These are phyloP conservation scores for Barnettozyma californica DNA, from an alignment of 805 yeast species.

Conservation along the genomic window DNA sequence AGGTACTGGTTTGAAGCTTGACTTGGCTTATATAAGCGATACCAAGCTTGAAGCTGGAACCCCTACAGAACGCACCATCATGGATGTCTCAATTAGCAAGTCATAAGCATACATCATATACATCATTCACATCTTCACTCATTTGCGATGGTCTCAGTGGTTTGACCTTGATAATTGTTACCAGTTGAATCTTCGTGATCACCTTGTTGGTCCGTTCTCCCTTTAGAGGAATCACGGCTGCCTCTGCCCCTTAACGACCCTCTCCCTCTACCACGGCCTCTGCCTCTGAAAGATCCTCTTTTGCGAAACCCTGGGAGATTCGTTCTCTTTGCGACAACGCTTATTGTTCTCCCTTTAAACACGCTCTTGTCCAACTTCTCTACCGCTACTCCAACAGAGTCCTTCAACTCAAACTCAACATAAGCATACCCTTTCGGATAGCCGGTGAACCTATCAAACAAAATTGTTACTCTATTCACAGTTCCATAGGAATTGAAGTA, in stretches of 20 bases:
- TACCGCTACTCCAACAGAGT: constrained; percentile 43
- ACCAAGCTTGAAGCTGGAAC: neutral
- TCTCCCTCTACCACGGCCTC: constrained; percentile 22
- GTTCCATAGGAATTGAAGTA: constrained; percentile 40
- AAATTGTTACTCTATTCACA: constrained; percentile 48
- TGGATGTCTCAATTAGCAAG: neutral
- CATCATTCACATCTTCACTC: neutral
- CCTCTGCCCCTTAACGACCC: constrained; percentile 16
- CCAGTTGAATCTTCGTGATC: neutral
- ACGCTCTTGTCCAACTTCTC: constrained; percentile 34
- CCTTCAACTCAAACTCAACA: constrained; percentile 45
- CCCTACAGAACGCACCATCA: neutral
- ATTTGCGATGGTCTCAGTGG: neutral
- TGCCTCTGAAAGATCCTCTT: constrained; percentile 19
- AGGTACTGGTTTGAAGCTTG: no score
- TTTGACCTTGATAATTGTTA: neutral
- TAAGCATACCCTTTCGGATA: constrained; percentile 58
- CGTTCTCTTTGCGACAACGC: constrained; percentile 48
- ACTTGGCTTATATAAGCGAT: no score
- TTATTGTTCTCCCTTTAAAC: constrained; percentile 43
- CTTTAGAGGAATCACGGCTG: neutral
- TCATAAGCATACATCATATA: neutral
- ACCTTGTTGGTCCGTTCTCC: neutral
- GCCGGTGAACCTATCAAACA: constrained; percentile 41
- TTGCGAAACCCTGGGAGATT: constrained; percentile 44